These are phyloP conservation scores for Luvunga scandens DNA, from an alignment of 345 rosid species.

Conservation along the genomic window DNA sequence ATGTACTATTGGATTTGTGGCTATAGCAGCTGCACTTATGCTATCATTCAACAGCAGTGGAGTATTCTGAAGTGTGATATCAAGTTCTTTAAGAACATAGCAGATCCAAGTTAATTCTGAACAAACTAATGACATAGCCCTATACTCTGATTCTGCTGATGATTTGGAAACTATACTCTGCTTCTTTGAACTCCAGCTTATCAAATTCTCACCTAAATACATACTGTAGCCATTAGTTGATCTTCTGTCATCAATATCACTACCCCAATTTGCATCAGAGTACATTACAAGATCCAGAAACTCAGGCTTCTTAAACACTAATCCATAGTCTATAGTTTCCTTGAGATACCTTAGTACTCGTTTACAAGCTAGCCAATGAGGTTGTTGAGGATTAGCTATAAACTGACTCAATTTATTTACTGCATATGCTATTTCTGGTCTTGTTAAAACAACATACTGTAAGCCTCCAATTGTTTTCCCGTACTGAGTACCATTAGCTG, in stretches of 20 bases:
- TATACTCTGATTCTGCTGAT: neutral
- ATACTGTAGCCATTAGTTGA: neutral
- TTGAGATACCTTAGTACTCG: neutral
- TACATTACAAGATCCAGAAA: no score
- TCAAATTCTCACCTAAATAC: neutral
- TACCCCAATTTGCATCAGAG: neutral
- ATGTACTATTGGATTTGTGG: neutral
- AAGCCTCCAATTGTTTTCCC: neutral
- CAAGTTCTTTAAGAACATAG: no score
- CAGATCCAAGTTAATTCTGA: no score
- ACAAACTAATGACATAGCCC: neutral
- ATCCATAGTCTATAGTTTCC: neutral
- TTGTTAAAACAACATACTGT: neutral
- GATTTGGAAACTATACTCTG: neutral
- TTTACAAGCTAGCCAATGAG: neutral
- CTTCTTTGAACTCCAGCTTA: neutral
- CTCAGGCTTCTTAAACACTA: no score
- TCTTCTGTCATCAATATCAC: neutral
- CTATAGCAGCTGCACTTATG: neutral
- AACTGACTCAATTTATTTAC: neutral
- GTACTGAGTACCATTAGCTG: rapidly evolving
- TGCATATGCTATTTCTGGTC: neutral
- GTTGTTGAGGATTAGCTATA: neutral
- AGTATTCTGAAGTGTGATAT: no score
- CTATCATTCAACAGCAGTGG: neutral